A percentile compares a stretch with the other conserved stretches of the same genome.
Conservation (phyloP, 2,329 filamentous ascomycete genomes). For the Pseudopyrenochaeta lycopersici region DNA sequence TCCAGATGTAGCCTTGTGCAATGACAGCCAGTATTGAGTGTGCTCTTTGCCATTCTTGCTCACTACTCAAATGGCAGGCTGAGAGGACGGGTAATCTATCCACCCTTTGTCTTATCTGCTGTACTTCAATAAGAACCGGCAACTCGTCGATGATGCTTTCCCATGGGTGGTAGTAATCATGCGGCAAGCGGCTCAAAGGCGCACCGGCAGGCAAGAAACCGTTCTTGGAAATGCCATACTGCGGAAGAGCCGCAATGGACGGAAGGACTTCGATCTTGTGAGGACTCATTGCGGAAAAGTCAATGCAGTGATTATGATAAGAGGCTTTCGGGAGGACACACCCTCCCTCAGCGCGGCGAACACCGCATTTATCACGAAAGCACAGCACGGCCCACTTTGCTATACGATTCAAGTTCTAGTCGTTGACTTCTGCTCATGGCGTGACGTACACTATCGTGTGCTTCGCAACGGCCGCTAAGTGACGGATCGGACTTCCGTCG, state of each 20-base stretch:
- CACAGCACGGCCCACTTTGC: conserved; percentile 2
- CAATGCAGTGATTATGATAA: background rate
- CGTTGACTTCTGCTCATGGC: background rate
- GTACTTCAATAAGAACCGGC: conserved; percentile 77
- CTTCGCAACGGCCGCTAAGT: conserved; percentile 1
- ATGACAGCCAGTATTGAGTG: conserved; percentile 77
- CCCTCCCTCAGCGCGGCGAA: conserved; percentile 18
- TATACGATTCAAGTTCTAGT: background rate
- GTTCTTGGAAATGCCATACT: conserved; percentile 80
- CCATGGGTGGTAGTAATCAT: conserved; percentile 90
- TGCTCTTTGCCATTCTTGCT: conserved; percentile 84
- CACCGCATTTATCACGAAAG: conserved; percentile 27
- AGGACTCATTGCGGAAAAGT: conserved; percentile 34
- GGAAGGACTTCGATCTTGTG: conserved; percentile 35
- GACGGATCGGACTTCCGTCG: conserved; percentile 13
- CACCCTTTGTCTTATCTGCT: conserved; percentile 75
- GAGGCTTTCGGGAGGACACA: conserved; percentile 1
- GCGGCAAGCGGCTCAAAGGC: conserved; percentile 76
- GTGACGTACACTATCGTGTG: background rate
- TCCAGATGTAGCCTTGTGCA: conserved; percentile 83
- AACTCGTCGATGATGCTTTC: conserved; percentile 80
- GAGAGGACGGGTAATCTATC: conserved; percentile 78
- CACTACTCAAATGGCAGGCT: conserved; percentile 75
- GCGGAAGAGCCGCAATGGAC: conserved; percentile 58
- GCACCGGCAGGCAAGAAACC: conserved; percentile 82